Conservation (phyloP, 73 alveolate species). For the Urostyla sp. region DNA sequence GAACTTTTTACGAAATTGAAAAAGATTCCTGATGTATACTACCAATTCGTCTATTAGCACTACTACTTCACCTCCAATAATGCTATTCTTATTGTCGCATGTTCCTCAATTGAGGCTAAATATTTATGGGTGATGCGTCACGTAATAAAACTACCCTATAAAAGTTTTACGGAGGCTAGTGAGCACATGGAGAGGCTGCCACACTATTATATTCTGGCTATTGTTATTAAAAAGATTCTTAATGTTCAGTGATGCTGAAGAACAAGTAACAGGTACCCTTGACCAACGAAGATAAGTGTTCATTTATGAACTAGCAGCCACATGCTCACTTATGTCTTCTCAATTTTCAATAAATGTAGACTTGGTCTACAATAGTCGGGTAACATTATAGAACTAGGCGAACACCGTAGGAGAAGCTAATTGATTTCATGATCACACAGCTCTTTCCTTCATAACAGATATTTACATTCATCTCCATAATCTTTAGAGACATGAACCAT, state of each 20-base stretch:
- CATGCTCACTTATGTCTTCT: conserved; percentile 26
- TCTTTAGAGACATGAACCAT: conserved; percentile 48
- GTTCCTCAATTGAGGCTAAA: conserved; percentile 78
- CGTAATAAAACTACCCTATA: conserved; percentile 38
- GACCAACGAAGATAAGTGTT: conserved; percentile 36
- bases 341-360: conserved; percentile 30
- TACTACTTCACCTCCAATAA: conserved; percentile 31
- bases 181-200: conserved; percentile 12
- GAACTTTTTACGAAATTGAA: conserved; percentile 19
- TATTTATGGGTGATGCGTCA: conserved; percentile 78
- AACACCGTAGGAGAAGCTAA: conserved; percentile 38
- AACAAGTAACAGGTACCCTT: conserved; percentile 13
- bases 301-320: conserved; percentile 43
- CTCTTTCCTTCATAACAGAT: conserved; percentile 40
- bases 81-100: conserved; percentile 40
- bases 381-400: conserved; percentile 43
- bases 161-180: conserved; percentile 20
- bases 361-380: conserved; percentile 39
- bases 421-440: neutral
- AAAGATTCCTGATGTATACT: conserved; percentile 11
- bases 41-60: conserved; percentile 23
- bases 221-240: conserved; percentile 35
- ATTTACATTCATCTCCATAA: conserved; percentile 22
- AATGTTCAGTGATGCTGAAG: conserved; percentile 8
- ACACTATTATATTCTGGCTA: conserved; percentile 21